phyloP scores from a whole-genome alignment of 2,329 filamentous ascomycete genomes.

The Aureobasidium melanogenum region DNA sequence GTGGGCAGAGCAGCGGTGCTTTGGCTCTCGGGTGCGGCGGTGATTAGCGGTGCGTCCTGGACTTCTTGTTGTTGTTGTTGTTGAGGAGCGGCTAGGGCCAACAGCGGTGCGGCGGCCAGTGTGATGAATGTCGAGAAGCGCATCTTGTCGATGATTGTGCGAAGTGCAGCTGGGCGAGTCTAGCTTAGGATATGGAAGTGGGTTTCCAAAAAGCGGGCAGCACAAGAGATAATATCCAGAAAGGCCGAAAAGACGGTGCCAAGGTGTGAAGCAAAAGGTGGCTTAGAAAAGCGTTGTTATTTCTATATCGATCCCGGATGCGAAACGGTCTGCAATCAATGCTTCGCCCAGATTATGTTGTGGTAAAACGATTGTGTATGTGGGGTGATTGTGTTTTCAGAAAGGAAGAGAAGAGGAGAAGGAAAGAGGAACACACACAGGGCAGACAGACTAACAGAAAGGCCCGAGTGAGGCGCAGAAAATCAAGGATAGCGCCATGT shows the following conservation, averaged over 20 bases:
- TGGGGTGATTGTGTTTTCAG: background rate
- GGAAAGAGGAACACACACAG: background rate
- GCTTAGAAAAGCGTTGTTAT: background rate
- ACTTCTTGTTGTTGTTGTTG: slow-evolving; percentile 1
- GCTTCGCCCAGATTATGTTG: background rate
- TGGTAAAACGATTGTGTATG: background rate
- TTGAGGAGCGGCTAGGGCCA: background rate
- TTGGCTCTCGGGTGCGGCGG: background rate
- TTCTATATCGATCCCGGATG: background rate
- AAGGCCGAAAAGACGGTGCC: background rate
- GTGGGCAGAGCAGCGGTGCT: background rate
- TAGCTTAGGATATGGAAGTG: background rate
- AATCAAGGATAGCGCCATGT: slow-evolving; percentile 3
- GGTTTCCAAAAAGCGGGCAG: background rate
- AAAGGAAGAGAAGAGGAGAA: background rate
- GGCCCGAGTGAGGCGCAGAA: slow-evolving; percentile 2
- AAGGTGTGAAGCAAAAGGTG: background rate
- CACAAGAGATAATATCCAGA: background rate
- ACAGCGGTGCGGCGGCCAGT: background rate
- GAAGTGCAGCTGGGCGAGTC: background rate
- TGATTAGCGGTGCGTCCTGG: background rate
- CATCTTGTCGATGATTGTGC: background rate
- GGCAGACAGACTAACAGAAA: background rate
- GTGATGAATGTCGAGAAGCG: background rate
- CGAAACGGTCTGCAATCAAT: background rate